Percentiles rank a stretch among this genome's conserved stretches.
Evolutionary conservation across 768 basidiomycete species (phyloP).

Genomic region (Trametes villosa): DNA sequence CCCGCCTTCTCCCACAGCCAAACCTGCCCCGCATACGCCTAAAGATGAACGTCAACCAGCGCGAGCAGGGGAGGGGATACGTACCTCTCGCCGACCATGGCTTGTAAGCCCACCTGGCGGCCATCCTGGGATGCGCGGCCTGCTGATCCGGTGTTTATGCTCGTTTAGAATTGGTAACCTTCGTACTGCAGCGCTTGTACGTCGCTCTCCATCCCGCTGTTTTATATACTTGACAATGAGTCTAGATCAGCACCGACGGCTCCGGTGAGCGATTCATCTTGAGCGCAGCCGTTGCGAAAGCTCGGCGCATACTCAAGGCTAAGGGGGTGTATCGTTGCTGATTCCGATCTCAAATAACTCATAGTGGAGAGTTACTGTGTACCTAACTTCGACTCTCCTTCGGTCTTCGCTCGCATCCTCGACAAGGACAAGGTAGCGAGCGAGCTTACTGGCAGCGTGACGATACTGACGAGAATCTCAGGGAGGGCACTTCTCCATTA

Average conservation of each 20-base stretch:
- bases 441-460: background rate
- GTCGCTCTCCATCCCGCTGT: background rate
- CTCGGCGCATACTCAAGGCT: background rate
- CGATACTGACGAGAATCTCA: conserved; percentile 27
- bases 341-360: background rate
- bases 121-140: background rate
- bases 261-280: conserved; percentile 54
- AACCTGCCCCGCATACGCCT: background rate
- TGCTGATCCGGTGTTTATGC: conserved; percentile 15
- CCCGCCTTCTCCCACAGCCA: background rate
- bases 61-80: conserved; percentile 64
- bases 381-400: conserved; percentile 93
- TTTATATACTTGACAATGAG: background rate
- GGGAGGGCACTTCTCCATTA: conserved; percentile 92
- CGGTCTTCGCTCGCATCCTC: conserved; percentile 86
- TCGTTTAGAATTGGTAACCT: conserved; percentile 75
- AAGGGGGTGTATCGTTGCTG: too few species aligned
- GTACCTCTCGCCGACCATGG: conserved; percentile 80
- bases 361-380: conserved; percentile 91
- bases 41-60: conserved; percentile 58
- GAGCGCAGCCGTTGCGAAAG: background rate
- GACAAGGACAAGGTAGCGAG: conserved; percentile 71
- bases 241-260: conserved; percentile 74
- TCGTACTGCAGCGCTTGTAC: conserved; percentile 75
- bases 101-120: conserved; percentile 51